Conservation (phyloP, 2,329 filamentous ascomycete species). For the Diaporthe aspalathi region DNA sequence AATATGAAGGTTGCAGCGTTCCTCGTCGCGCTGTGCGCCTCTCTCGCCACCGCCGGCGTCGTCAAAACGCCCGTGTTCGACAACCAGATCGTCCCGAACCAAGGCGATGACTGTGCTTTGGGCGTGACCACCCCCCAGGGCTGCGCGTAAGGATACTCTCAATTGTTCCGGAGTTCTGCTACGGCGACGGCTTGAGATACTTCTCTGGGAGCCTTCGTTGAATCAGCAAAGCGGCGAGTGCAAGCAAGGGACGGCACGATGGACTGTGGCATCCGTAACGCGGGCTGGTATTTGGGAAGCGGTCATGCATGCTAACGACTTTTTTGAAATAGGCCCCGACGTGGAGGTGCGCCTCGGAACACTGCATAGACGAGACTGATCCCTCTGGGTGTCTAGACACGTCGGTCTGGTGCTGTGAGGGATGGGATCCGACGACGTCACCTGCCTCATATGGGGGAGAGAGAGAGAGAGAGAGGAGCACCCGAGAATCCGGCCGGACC, state of each 20-base stretch:
- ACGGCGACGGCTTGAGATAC: no score
- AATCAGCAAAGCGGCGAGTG: no score
- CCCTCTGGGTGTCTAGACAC: not conserved
- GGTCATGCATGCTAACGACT: not conserved
- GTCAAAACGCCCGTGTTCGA: slow-evolving; percentile 65
- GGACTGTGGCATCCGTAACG: not conserved
- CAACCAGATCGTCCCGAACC: slow-evolving; percentile 63
- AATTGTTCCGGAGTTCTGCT: no score
- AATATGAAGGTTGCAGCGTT: slow-evolving; percentile 57
- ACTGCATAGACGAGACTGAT: slow-evolving; percentile 14
- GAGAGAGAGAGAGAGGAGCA: not conserved
- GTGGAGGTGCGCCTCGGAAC: slow-evolving; percentile 35
- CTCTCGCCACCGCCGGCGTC: slow-evolving; percentile 63
- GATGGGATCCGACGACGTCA: not conserved
- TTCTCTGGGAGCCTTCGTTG: no score
- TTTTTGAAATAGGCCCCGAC: slow-evolving; percentile 13
- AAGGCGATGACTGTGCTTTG: slow-evolving; percentile 64
- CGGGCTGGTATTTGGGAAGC: no score
- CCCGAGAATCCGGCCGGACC: no score
- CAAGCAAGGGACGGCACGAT: not conserved
- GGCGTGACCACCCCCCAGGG: slow-evolving; percentile 67
- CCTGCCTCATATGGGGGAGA: not conserved
- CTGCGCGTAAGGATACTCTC: slow-evolving; percentile 62
- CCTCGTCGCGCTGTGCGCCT: slow-evolving; percentile 57
- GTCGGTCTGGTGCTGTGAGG: not conserved